Conservation (phyloP, 805 yeast species). For the Candida loeiensis region DNA sequence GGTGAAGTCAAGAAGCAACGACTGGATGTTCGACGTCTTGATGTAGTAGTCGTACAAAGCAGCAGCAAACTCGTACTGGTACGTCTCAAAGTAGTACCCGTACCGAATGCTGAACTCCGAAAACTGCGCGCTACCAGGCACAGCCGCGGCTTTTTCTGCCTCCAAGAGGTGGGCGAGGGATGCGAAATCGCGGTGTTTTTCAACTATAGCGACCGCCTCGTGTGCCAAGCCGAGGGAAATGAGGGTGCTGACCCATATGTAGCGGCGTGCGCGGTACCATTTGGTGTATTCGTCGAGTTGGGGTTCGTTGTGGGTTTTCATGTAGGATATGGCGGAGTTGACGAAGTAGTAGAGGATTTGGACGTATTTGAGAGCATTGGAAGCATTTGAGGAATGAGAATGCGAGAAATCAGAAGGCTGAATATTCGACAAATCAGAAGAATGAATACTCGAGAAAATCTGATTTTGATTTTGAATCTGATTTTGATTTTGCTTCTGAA, state of each 20-base stretch:
- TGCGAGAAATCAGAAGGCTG: no score
- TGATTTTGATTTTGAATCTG: no score
- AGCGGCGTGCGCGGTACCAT: constrained; percentile 33
- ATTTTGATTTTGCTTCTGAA: no score
- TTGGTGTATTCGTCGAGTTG: constrained; percentile 26
- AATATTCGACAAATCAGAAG: no score
- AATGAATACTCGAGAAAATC: no score
- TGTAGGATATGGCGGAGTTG: constrained; percentile 32
- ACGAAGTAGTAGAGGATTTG: constrained; percentile 34
- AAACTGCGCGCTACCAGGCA: constrained; percentile 1
- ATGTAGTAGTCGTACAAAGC: constrained; percentile 59
- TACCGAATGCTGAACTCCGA: constrained; percentile 21
- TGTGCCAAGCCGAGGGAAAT: constrained; percentile 47
- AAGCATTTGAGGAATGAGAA: no score
- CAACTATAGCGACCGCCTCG: constrained; percentile 61
- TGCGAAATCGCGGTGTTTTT: constrained; percentile 59
- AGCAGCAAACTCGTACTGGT: constrained; percentile 66
- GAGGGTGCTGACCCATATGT: constrained; percentile 58
- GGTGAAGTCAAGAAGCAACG: constrained; percentile 55
- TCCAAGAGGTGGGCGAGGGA: constrained; percentile 55
- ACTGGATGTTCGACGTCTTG: constrained; percentile 46
- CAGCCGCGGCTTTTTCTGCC: constrained; percentile 17
- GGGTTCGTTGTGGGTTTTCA: constrained; percentile 21
- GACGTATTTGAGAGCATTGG: constrained; percentile 24
- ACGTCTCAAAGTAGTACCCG: constrained; percentile 52